These are phyloP conservation scores for Aspergillus sp. DNA, from an alignment of 2,329 filamentous ascomycete genomes.

Conservation along the genomic window DNA sequence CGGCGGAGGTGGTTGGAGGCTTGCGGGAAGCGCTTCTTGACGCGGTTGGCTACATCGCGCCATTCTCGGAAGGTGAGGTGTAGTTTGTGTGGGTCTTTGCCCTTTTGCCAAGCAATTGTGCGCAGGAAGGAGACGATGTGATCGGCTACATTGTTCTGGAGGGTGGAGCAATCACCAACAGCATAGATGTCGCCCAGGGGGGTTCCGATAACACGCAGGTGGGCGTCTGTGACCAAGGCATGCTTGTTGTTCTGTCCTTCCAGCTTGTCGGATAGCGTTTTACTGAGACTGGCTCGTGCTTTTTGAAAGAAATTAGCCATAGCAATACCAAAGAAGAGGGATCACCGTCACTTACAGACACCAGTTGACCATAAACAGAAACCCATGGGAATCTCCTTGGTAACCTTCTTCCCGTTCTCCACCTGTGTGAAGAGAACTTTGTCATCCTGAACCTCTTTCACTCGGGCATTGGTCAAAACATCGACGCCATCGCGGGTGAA, in stretches of 20 bases:
- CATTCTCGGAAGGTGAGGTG: conserved; percentile 82
- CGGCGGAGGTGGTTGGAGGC: conserved; percentile 77
- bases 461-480: conserved; percentile 83
- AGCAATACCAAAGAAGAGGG: neutral
- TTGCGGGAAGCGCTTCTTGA: conserved; percentile 86
- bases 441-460: conserved; percentile 77
- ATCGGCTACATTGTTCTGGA: conserved; percentile 93
- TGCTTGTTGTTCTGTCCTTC: conserved; percentile 75
- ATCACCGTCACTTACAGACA: conserved; percentile 45
- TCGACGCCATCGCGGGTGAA: conserved; percentile 88
- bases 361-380: conserved; percentile 98
- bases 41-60: conserved; percentile 72
- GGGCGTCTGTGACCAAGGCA: conserved; percentile 88
- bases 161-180: conserved; percentile 90
- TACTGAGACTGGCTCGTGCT: conserved; percentile 71
- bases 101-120: conserved; percentile 81
- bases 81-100: conserved; percentile 80
- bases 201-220: conserved; percentile 79
- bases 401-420: conserved; percentile 63
- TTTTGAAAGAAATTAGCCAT: conserved; percentile 4
- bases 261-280: conserved; percentile 69
- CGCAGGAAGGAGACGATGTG: conserved; percentile 86
- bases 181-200: conserved; percentile 93
- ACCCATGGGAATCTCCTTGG: conserved; percentile 88
- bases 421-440: conserved; percentile 86